Conservation (phyloP, 2,329 filamentous ascomycete species). For the Colletotrichum paranaense region DNA sequence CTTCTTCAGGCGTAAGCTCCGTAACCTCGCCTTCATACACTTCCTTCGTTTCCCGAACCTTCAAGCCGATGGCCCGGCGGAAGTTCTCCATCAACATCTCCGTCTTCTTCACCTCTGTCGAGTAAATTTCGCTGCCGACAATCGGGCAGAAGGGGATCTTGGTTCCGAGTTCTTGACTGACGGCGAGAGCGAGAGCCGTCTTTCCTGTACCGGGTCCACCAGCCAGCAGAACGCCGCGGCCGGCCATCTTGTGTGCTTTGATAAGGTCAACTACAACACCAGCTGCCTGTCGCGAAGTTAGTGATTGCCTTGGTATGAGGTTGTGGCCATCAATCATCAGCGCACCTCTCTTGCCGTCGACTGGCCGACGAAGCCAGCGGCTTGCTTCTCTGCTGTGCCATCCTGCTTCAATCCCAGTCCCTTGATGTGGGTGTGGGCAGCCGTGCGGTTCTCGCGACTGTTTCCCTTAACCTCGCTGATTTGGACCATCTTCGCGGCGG, state of each 20-base stretch:
- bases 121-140: slow-evolving; percentile 97
- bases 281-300: slow-evolving; percentile 72
- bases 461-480: slow-evolving; percentile 96
- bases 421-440: slow-evolving; percentile 97
- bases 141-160: slow-evolving; percentile 99
- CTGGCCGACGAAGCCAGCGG: slow-evolving; percentile 91
- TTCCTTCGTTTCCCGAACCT: slow-evolving; percentile 98
- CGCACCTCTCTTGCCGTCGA: slow-evolving; percentile 85
- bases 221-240: slow-evolving; percentile 90
- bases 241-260: slow-evolving; percentile 96
- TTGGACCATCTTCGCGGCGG: slow-evolving; percentile 75
- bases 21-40: slow-evolving; percentile 99
- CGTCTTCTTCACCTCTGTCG: slow-evolving; percentile 98
- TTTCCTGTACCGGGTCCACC: slow-evolving; percentile 97
- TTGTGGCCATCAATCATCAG: neutral
- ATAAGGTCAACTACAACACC: slow-evolving; percentile 97
- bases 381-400: slow-evolving; percentile 84
- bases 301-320: neutral
- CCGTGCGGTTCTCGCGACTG: slow-evolving; percentile 94
- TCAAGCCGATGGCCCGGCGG: slow-evolving; percentile 92
- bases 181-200: slow-evolving; percentile 93
- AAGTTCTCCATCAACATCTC: slow-evolving; percentile 99
- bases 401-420: slow-evolving; percentile 88
- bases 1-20: slow-evolving; percentile 96
- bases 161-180: slow-evolving; percentile 96